Conservation (phyloP, 371 early-diverging fungal genomes). For the Rhizopus stolonifer region DNA sequence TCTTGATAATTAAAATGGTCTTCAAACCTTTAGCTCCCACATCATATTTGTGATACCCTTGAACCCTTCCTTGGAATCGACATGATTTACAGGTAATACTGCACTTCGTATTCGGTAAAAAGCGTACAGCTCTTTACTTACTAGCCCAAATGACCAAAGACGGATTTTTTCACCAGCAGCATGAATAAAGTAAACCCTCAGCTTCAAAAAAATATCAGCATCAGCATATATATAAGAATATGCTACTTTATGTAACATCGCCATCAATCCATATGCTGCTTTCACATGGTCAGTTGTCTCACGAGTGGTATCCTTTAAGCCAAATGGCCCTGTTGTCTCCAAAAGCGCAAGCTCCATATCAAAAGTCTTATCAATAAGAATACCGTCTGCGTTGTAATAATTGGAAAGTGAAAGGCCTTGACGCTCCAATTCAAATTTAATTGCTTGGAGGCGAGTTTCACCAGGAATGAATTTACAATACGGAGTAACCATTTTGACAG, state of each 20-base stretch:
- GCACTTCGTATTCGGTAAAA: slow-evolving; percentile 10
- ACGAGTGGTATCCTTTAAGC: slow-evolving; percentile 9
- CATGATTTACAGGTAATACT: slow-evolving; percentile 10
- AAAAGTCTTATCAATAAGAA: slow-evolving; percentile 9
- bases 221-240: slow-evolving; percentile 15
- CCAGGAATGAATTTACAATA: slow-evolving; percentile 22
- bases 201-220: slow-evolving; percentile 10
- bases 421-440: slow-evolving; percentile 10
- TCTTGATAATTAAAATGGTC: slow-evolving; percentile 8
- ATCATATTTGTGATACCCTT: slow-evolving; percentile 15
- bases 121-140: slow-evolving; percentile 14
- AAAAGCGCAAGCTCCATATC: slow-evolving; percentile 6
- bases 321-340: slow-evolving; percentile 22
- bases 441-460: slow-evolving; percentile 21
- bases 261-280: slow-evolving; percentile 15
- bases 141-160: slow-evolving; percentile 20
- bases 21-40: slow-evolving; percentile 17
- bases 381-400: slow-evolving; percentile 19
- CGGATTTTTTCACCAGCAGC: slow-evolving; percentile 20
- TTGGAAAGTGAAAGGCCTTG: slow-evolving; percentile 7
- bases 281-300: slow-evolving; percentile 21
- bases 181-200: slow-evolving; percentile 19
- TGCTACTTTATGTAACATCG: slow-evolving; percentile 12
- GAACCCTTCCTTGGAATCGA: slow-evolving; percentile 2
- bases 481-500: slow-evolving; percentile 8